Evolutionary conservation across 2,329 filamentous ascomycete species (phyloP), one percentile per base, ranked within the genome.

Genomic region (Fonsecaea erecta): DNA sequence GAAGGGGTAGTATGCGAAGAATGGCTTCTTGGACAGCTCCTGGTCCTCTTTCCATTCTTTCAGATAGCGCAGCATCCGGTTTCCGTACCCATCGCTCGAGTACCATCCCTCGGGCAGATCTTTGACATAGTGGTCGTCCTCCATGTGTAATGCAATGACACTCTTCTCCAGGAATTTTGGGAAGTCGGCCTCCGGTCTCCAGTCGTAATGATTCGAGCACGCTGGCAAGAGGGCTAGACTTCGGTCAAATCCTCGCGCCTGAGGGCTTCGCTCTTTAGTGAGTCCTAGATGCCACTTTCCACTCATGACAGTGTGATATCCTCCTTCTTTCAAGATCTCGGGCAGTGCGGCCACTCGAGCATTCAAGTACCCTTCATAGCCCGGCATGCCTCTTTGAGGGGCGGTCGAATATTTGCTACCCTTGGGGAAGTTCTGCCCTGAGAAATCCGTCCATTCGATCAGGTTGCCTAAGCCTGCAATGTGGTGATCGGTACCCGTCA

Each of bases 271-370:
- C 69, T 88, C 85, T 0, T 84, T 83, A 0, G 81, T 86, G 12
- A 88, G 75, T 0, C 86, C 86, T 18, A 88, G 75, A 74, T 88
- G 85, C 86, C 86, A 88, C 72, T 89, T 88, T 0, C 86, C 86
- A 4, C 84, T 77, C 82, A 88, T 86, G 4, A 86, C 68, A 1
- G 86, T 88, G 55, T 83, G 79, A 72, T 88, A 88, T 14, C 86
- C 86, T 0, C 78, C 81, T 66, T 88, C 86, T 3, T 78, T 81
- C 4, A 88, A 77, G 1, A 88, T 71, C 72, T 88, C 86, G 1
- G 85, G 84, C 14, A 88, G 75, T 5, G 85, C 82, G 1, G 79
- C 86, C 1, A 88, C 86, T 0, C 80, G 77, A 67, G 85, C 82
- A 63, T 88, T 88, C 35, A 89, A 77, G 69, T 88, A 88, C 0